Evolutionary conservation across 1,139 yeast species (phyloP).

Genomic region (Hemisphaericaspora subhashii): DNA sequence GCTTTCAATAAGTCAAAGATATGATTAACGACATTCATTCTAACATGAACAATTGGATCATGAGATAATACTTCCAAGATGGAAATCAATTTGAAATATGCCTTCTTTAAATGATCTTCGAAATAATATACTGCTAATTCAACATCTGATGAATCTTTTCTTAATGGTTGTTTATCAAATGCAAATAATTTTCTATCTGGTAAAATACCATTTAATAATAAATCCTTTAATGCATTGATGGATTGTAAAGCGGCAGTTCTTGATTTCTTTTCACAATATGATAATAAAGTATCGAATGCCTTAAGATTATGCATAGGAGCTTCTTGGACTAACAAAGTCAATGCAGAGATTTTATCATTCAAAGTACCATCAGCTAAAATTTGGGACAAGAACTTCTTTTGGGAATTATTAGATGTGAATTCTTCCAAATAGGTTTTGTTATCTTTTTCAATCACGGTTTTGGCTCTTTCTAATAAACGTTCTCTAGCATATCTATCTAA

Average conservation of each 20-base stretch:
- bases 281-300: constrained; percentile 74
- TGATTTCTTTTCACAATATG: constrained; percentile 85
- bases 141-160: constrained; percentile 43
- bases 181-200: constrained; percentile 81
- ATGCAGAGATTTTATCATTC: constrained; percentile 91
- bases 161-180: constrained; percentile 76
- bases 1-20: constrained; percentile 76
- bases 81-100: constrained; percentile 68
- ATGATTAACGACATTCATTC: constrained; percentile 73
- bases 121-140: constrained; percentile 77
- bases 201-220: constrained; percentile 73
- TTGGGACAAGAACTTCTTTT: constrained; percentile 85
- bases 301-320: constrained; percentile 89
- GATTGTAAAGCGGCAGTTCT: constrained; percentile 93
- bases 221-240: constrained; percentile 85
- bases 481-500: constrained; percentile 52
- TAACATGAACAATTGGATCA: constrained; percentile 90
- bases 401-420: constrained; percentile 78
- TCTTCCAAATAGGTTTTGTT: constrained; percentile 73
- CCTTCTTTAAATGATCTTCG: constrained; percentile 83
- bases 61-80: constrained; percentile 76
- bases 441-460: constrained; percentile 64
- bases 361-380: constrained; percentile 91
- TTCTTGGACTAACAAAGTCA: constrained; percentile 89
- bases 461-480: constrained; percentile 65